Base-by-base conservation (phyloP, 1,284 basidiomycete genomes). In the Naganishia liquefaciens region DNA sequence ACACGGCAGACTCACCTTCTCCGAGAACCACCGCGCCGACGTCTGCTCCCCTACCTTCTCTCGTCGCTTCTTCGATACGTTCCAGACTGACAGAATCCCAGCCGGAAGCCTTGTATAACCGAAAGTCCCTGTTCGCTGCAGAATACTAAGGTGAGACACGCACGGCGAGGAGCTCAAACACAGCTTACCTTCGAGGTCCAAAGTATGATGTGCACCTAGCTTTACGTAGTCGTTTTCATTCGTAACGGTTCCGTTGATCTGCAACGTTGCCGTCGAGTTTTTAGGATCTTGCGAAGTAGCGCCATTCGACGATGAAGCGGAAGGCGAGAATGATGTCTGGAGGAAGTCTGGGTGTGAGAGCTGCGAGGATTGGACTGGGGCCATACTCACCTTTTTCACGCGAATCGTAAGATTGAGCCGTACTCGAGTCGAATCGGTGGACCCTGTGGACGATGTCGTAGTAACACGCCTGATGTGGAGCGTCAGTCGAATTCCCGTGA, bases 21-120 rank as follows among this genome's bases (percentile, higher is more conserved):
- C 96, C 95, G 67, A 92, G 92, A 1, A 99, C 91, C 19, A 99
- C 85, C 0, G 96, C 96, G 10, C 91, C 96, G 1, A 99, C 90
- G 76, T 99, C 95, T 2, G 96, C 96, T 0, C 94, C 92, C 71
- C 89, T 83, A 23, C 93, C 93, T n/a, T 91, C 92, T 54, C 91
- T 83, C 64, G 91, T 92, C 40, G 92, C 86, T 71, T 99, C 96
- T 61, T 88, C 83, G 0, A 99, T 85, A 28, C 94, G 83, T 57
- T 88, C 84, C 25, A 91, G 77, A 6, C 93, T 89, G 61, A 99
- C 81, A 65, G 88, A 90, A 75, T 99, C 96, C 96, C 96, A 99
- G 28, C 84, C 82, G 5, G 62, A 58, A 58, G 87, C 86, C 77
- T 99, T 99, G 73, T 90, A 89, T 70, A 99, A 89, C 47, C 92